phyloP scores from a whole-genome alignment of 306 rosid genomes.

The Sesbania bispinosa region DNA sequence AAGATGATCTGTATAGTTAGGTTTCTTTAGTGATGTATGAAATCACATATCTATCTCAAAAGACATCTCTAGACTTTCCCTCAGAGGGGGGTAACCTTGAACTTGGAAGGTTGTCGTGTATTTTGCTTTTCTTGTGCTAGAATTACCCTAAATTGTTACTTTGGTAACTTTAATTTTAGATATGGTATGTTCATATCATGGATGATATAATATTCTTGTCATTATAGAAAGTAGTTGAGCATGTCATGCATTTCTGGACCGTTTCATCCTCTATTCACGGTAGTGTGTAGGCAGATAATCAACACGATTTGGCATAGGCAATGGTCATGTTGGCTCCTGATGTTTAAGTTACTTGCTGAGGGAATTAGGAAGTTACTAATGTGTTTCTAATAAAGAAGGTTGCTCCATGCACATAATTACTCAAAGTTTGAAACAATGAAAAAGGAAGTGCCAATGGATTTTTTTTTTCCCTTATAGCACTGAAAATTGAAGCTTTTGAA shows the following conservation, averaged over 20 bases:
- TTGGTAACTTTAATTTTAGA: not conserved
- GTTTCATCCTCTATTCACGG: not conserved
- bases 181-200: not conserved
- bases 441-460: too few relatives aligned
- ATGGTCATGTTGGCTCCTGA: not conserved
- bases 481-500: not conserved
- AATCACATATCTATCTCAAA: not conserved
- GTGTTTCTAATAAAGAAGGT: not conserved
- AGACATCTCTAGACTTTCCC: not conserved
- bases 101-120: not conserved
- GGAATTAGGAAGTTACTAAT: not conserved
- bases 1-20: conserved; percentile 44
- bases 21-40: not conserved
- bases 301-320: not conserved
- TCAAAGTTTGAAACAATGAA: not conserved
- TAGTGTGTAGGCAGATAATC: not conserved
- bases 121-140: not conserved
- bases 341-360: not conserved
- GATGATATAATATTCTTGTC: not conserved
- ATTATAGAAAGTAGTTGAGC: not conserved
- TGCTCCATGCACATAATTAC: not conserved
- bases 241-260: not conserved
- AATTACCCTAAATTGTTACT: not conserved
- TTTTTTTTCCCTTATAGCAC: too few relatives aligned
- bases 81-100: not conserved